These are phyloP conservation scores for Leptomonas seymouri DNA, from an alignment of 208 protist species.

Conservation along the genomic window DNA sequence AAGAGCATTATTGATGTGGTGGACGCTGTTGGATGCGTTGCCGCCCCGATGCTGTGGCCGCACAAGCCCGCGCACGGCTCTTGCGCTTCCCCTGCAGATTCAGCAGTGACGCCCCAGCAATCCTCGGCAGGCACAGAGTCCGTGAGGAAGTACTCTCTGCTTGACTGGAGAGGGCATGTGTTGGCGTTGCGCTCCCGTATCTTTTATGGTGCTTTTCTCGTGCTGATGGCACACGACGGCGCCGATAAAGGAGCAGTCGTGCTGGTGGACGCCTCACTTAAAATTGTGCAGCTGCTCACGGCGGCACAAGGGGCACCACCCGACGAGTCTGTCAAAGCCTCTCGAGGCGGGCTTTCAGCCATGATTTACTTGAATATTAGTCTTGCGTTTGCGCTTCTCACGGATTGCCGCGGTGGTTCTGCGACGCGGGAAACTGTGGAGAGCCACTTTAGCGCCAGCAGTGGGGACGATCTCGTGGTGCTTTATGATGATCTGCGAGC, in stretches of 20 bases:
- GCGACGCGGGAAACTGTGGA: not conserved
- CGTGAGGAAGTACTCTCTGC: not conserved
- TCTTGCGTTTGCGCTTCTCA: not conserved
- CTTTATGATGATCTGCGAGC: conserved; percentile 22
- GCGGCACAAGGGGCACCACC: not conserved
- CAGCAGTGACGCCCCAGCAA: not conserved
- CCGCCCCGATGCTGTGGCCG: conserved; percentile 20
- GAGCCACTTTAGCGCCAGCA: not conserved
- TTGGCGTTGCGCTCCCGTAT: conserved; percentile 18
- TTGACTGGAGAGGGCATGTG: conserved; percentile 3
- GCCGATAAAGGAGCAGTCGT: not conserved
- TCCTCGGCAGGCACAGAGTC: not conserved
- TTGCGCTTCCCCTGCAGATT: not conserved
- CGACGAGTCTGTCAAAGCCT: not conserved
- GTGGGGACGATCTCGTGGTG: conserved; percentile 4
- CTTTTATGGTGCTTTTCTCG: conserved; percentile 18
- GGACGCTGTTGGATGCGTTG: conserved; percentile 10
- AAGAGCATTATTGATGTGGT: conserved; percentile 34
- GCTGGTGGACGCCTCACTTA: not conserved
- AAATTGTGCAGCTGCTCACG: not conserved
- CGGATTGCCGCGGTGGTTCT: not conserved
- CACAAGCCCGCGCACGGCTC: not conserved
- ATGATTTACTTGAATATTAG: not conserved
- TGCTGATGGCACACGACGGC: conserved; percentile 13
- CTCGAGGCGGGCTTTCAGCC: not conserved